Base-by-base conservation (phyloP, 768 basidiomycete genomes). In the Mycena galopus region DNA sequence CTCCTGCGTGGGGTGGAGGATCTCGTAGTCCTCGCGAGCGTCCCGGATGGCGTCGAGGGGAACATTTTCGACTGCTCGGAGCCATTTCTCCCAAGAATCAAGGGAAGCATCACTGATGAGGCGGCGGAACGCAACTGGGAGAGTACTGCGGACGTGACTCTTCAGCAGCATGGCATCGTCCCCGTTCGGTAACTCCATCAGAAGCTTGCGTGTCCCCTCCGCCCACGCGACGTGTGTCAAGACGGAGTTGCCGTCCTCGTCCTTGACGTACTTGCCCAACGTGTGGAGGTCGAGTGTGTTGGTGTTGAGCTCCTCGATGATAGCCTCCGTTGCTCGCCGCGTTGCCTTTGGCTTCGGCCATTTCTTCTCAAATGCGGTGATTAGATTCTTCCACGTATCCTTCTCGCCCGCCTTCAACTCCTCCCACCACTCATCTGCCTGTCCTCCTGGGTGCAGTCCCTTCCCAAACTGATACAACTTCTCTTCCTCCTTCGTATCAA, bases 381-480 rank as follows among this genome's bases (percentile, higher is more conserved):
- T 32, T 35, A 70, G 17, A 3, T 10, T 6, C 11, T 8, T 8
- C 30, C 64, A 64, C 66, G 29, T 39, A 19, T 37, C 21, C 68
- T 44, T 66, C 9, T 73, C 64, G 11, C 19, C 23, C 4, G 17
- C 51, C 19, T 10, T 5, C 23, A 73, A n/a, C 0, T 8, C 29
- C 11, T 17, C n/a, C 30, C 35, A 73, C 72, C 72, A 73, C 27
- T 42, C 39, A 23, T 73, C 72, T 7, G 72, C 72, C 37, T 37
- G 35, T 0, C 65, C 33, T 2, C 59, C 65, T 7, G 66, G 66
- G 42, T 64, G 30, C 21, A 73, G 32, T 39, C 30, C 30, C 39
- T 23, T 39, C 61, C 53, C 53, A 33, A 73, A 68, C 3, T 47
- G 39, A 16, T 73, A 59, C 35, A 68, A 0, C 58, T 69, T 73